These are phyloP conservation scores for Aspergillus phoenicis DNA, from an alignment of 2,329 filamentous ascomycete genomes.

Conservation along the genomic window DNA sequence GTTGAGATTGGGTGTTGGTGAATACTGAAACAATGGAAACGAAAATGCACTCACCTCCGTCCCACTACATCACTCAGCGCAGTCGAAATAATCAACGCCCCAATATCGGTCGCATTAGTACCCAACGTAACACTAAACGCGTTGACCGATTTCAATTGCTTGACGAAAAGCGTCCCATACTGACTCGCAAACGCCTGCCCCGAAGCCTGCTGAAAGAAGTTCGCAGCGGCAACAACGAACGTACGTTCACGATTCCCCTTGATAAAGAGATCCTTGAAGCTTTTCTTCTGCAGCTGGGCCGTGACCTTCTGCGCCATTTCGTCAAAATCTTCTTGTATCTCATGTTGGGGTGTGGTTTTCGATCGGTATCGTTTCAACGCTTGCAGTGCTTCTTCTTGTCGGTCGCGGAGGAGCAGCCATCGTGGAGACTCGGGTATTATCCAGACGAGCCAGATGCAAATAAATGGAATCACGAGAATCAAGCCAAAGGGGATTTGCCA, in stretches of 20 bases:
- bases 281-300: not conserved
- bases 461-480: constrained; percentile 2
- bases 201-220: constrained; percentile 7
- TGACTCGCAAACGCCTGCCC: constrained; percentile 1
- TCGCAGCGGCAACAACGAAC: not conserved
- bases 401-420: constrained; percentile 7
- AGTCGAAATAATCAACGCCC: not conserved
- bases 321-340: not conserved
- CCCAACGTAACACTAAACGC: constrained; percentile 2
- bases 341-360: not conserved
- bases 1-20: too few species aligned
- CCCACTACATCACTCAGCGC: not conserved
- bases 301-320: not conserved
- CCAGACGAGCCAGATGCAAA: not conserved
- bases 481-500: constrained; percentile 7
- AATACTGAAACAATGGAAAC: too few species aligned
- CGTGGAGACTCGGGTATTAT: constrained; percentile 8
- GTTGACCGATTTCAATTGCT: constrained; percentile 7
- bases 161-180: constrained; percentile 8
- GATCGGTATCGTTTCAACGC: not conserved
- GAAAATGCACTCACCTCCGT: not conserved
- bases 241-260: not conserved
- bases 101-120: not conserved
- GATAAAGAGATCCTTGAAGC: constrained; percentile 2
- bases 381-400: not conserved